These are phyloP conservation scores for Circinella minor DNA, from an alignment of 371 early-diverging fungal species.

Conservation along the genomic window DNA sequence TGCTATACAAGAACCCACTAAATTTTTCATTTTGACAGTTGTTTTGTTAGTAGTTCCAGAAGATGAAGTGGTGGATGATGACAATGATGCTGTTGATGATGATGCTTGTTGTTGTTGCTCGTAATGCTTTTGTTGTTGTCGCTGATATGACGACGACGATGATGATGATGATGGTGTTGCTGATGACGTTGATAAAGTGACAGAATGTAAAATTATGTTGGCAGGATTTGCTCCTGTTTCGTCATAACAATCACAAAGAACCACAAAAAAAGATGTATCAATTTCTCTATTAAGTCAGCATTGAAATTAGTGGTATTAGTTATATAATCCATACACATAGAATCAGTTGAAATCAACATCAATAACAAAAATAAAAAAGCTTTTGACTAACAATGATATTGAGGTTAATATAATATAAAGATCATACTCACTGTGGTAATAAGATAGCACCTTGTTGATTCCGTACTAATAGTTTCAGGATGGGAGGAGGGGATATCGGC, in stretches of 20 bases:
- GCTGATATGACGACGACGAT: background rate
- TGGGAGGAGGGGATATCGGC: constrained; percentile 74
- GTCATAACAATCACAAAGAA: constrained; percentile 29
- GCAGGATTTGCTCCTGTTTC: constrained; percentile 25
- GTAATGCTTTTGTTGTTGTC: background rate
- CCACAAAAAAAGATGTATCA: constrained; percentile 27
- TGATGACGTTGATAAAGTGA: constrained; percentile 7
- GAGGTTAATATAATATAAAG: constrained; percentile 6
- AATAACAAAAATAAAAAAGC: no score
- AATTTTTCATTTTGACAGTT: constrained; percentile 52
- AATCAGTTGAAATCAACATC: background rate
- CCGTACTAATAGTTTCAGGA: constrained; percentile 48
- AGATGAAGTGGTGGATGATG: background rate
- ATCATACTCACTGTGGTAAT: constrained; percentile 15
- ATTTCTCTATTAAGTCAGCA: constrained; percentile 20
- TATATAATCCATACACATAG: background rate
- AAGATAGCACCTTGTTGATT: constrained; percentile 21
- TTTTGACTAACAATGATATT: constrained; percentile 8
- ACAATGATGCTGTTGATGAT: background rate
- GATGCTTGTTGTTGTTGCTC: constrained; percentile 3
- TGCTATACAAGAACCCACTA: constrained; percentile 76
- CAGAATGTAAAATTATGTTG: constrained; percentile 35
- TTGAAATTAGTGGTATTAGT: background rate
- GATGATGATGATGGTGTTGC: background rate
- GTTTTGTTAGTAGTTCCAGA: constrained; percentile 22